Base-by-base conservation (phyloP, 2,329 filamentous ascomycete genomes). In the Chaetomium sp. region DNA sequence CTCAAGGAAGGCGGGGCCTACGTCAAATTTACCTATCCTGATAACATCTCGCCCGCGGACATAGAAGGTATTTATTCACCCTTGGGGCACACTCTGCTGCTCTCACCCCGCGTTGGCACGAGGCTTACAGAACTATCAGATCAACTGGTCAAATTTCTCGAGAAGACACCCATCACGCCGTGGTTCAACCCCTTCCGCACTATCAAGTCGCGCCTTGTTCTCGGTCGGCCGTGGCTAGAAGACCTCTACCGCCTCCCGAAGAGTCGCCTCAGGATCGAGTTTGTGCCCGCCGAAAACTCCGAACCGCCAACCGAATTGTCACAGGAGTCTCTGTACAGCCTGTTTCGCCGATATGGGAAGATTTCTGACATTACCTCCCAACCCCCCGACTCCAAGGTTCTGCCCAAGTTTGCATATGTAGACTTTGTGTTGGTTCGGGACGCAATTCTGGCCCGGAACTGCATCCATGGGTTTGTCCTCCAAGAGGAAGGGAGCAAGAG, bases 1-100 rank as follows among this genome's bases (percentile, higher is more conserved):
- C 81, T 96, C 31, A 93, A 96, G 72, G 95, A 99, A 74, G 95
- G 95, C 19, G 95, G 95, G 13, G 92, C 92, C 0, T 98, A 96
- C 75, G 88, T 98, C 75, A 97, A 96, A 75, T 93, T 96, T 74
- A 84, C 83, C 19, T 85, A 83, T 60, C 77, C 79, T 47, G 66
- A 75, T 1, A 76, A 74, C 12, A 71, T 78, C 10, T 74, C 77
- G 4, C 72, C 78, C 2, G 74, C 78, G 55, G 72, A 81, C 56
- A 73, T 83, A 56, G 81, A 84, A 73, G 73, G 79, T 79, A 71
- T 35, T 19, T 25, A 38, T 16, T 21, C 42, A n/a, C 38, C 38
- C 50, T 27, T 0, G 49, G 21, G 23, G 16, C 4, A 1, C 1
- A 9, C 23, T 8, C 10, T 7, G 4, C 69, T 70, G 19, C 38